Percentiles rank a stretch among this genome's conserved stretches.
These are phyloP conservation scores for Mitragyna speciosa DNA, from an alignment of 257 asterid species.

Conservation along the genomic window DNA sequence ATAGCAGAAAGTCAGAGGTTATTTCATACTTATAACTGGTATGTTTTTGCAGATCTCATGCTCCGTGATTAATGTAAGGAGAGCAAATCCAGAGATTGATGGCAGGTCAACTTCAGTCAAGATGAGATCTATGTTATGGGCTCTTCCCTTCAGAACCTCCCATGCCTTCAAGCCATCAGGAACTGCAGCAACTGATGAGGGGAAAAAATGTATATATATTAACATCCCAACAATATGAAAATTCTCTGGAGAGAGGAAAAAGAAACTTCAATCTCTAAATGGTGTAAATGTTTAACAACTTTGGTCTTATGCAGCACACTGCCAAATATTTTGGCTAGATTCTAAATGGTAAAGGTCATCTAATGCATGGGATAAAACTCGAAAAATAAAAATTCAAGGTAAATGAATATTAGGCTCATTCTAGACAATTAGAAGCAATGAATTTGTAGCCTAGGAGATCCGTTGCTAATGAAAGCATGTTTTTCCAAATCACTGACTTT, in stretches of 20 bases:
- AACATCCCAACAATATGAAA: no score
- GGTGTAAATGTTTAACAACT: neutral
- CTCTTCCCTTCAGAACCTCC: constrained; percentile 72
- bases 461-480: neutral
- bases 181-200: constrained; percentile 79
- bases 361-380: neutral
- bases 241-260: neutral
- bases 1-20: neutral
- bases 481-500: neutral
- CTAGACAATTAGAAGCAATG: neutral
- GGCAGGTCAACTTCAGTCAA: constrained; percentile 93
- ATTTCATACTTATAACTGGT: constrained; percentile 87
- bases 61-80: constrained; percentile 88
- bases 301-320: neutral
- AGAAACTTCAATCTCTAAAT: neutral
- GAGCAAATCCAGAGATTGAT: constrained; percentile 95
- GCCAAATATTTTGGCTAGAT: neutral
- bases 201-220: no score
- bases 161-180: constrained; percentile 94
- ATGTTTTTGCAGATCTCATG: constrained; percentile 86
- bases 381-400: neutral
- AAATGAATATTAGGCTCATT: neutral
- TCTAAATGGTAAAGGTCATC: neutral
- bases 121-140: constrained; percentile 72
- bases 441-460: neutral